These are phyloP conservation scores for Malassezia arunalokei DNA, from an alignment of 1,284 basidiomycete species.

Conservation along the genomic window DNA sequence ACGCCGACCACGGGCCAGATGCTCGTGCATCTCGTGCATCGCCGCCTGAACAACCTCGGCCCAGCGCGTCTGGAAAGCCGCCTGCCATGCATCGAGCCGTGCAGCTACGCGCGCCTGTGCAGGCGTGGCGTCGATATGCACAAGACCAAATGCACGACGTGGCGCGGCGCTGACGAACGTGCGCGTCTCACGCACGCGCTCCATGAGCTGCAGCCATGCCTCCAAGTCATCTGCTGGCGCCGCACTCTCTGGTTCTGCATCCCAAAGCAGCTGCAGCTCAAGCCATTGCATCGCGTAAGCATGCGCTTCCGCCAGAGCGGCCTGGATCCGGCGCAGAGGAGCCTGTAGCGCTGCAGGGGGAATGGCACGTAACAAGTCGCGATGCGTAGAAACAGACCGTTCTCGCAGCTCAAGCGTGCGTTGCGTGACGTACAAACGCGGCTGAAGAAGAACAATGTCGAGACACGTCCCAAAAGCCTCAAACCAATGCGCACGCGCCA, in stretches of 20 bases:
- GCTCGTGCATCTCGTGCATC: conserved; percentile 92
- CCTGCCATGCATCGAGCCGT: conserved; percentile 96
- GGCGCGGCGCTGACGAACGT: conserved; percentile 95
- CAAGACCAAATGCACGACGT: conserved; percentile 74
- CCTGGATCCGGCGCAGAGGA: conserved; percentile 76
- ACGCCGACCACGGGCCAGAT: conserved; percentile 79
- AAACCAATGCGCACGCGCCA: conserved; percentile 81
- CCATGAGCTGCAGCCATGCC: conserved; percentile 82
- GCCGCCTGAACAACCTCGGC: conserved; percentile 84
- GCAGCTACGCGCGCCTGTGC: conserved; percentile 93
- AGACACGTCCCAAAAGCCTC: conserved; percentile 64
- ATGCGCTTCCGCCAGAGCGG: conserved; percentile 70
- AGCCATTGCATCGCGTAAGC: conserved; percentile 94
- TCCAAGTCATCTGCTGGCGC: conserved; percentile 77
- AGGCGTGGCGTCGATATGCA: conserved; percentile 91
- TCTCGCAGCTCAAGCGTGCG: conserved; percentile 67
- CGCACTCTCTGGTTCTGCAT: conserved; percentile 91
- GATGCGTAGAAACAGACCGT: background rate
- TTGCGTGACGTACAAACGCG: conserved; percentile 77
- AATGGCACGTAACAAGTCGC: conserved; percentile 56
- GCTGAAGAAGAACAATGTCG: conserved; percentile 77
- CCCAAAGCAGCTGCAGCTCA: conserved; percentile 97
- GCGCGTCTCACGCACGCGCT: conserved; percentile 88
- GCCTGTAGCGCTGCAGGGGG: conserved; percentile 60
- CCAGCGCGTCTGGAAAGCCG: conserved; percentile 70